These are phyloP conservation scores for Sarocladium strictum DNA, from an alignment of 2,329 filamentous ascomycete genomes.

Conservation along the genomic window DNA sequence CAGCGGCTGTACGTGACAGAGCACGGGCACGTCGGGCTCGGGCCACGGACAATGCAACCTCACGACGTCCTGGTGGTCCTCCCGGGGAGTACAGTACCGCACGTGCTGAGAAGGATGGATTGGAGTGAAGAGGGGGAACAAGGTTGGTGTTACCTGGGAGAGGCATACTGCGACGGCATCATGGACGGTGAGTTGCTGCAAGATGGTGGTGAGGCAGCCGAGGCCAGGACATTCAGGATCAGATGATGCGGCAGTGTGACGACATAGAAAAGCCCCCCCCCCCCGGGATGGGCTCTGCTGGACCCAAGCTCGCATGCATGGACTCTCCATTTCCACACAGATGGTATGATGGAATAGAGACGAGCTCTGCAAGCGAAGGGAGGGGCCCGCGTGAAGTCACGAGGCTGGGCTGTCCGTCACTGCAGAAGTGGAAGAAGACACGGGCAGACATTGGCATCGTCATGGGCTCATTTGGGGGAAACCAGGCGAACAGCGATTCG, in stretches of 20 bases:
- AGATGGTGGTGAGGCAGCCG: slow-evolving; percentile 1
- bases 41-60: slow-evolving; percentile 16
- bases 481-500: background rate
- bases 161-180: slow-evolving; percentile 27
- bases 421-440: background rate
- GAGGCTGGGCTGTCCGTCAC: too few relatives aligned
- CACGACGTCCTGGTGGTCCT: slow-evolving; percentile 24
- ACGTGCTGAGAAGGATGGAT: slow-evolving; percentile 17
- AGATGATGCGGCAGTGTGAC: background rate
- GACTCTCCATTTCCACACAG: too few relatives aligned
- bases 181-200: slow-evolving; percentile 25
- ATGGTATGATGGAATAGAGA: too few relatives aligned
- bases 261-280: too few relatives aligned
- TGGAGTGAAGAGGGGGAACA: background rate
- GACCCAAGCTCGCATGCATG: too few relatives aligned
- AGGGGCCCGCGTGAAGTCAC: too few relatives aligned
- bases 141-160: slow-evolving; percentile 23
- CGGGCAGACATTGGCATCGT: background rate
- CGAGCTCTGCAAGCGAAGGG: too few relatives aligned
- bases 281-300: too few relatives aligned
- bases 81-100: slow-evolving; percentile 21
- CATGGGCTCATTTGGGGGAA: background rate
- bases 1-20: slow-evolving; percentile 22
- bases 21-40: slow-evolving; percentile 23
- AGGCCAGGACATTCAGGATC: background rate